Evolutionary conservation across 2,329 filamentous ascomycete genomes (phyloP), one percentile per base, ranked within the genome.

Genomic region (Triangularia setosa): DNA sequence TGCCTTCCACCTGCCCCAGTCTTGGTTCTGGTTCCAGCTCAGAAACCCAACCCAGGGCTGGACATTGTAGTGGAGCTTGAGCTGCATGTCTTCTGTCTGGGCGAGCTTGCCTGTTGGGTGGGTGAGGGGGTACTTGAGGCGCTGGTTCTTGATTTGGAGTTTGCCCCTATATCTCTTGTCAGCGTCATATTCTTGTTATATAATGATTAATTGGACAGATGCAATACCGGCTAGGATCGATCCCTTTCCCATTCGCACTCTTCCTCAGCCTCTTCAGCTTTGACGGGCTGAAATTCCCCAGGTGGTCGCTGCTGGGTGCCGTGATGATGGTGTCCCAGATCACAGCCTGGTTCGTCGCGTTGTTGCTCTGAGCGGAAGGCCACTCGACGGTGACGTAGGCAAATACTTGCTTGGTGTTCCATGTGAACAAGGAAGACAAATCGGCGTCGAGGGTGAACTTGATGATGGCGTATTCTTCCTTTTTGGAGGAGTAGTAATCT

Each of bases 341-440:
- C 68, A 97, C 90, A 71, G 91, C 91, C 78, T 93, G 85, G 78
- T 90, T 90, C 67, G 79, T 80, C 63, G 72, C 75, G 69, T 79
- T 79, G 64, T 65, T 64, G 54, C 54, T 68, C 58, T 73, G 73
- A 58, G 74, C 64, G 53, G 73, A 71, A 25, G 83, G 80, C 87
- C 87, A 90, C 72, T 88, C 89, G 62, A 94, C 94, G 62, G 92
- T 94, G 65, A 99, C 88, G 81, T 97, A 99, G 76, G 97, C 88
- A 79, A 98, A 99, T 73, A 99, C 81, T 79, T 98, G 92, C 79
- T 99, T 99, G 21, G 96, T 99, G 83, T 99, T 99, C 95, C 70
- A 99, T 74, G 91, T 96, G 85, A 98, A 98, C 72, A 99, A 91
- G 53, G 90, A 90, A 66, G 88, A 90, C 66, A 99, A 86, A 79